phyloP scores from a whole-genome alignment of 179 eudicot genomes.

The Corrigiola litoralis region DNA sequence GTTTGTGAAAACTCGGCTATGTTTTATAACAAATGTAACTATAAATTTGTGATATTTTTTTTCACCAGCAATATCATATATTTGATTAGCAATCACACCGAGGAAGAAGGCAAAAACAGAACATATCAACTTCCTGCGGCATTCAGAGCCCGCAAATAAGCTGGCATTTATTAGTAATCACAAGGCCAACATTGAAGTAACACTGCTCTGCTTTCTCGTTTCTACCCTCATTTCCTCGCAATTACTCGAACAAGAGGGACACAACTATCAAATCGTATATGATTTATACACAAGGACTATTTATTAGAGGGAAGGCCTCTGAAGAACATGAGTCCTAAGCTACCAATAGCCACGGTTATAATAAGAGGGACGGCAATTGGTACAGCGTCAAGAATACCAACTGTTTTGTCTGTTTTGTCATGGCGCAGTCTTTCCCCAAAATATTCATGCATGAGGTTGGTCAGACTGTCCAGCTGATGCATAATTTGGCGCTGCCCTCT shows the following conservation, averaged over 20 bases:
- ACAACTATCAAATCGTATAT: neutral
- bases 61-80: too few species aligned
- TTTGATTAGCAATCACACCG: too few species aligned
- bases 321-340: constrained; percentile 51
- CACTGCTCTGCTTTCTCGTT: neutral
- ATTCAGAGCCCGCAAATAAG: too few species aligned
- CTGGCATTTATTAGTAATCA: too few species aligned
- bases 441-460: constrained; percentile 53
- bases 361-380: constrained; percentile 46
- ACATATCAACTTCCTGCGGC: too few species aligned
- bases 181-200: too few species aligned
- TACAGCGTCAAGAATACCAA: constrained; percentile 23
- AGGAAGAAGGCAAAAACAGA: too few species aligned
- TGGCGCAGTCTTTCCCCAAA: constrained; percentile 46
- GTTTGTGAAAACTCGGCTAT: too few species aligned
- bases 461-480: constrained; percentile 71
- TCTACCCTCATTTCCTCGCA: neutral
- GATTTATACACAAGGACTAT: neutral
- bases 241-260: neutral
- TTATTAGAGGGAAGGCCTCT: constrained; percentile 19
- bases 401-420: constrained; percentile 30
- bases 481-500: constrained; percentile 66
- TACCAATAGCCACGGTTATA: constrained; percentile 52
- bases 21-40: too few species aligned
- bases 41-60: too few species aligned